phyloP scores from a whole-genome alignment of 1,284 basidiomycete genomes.

The Malassezia restricta region DNA sequence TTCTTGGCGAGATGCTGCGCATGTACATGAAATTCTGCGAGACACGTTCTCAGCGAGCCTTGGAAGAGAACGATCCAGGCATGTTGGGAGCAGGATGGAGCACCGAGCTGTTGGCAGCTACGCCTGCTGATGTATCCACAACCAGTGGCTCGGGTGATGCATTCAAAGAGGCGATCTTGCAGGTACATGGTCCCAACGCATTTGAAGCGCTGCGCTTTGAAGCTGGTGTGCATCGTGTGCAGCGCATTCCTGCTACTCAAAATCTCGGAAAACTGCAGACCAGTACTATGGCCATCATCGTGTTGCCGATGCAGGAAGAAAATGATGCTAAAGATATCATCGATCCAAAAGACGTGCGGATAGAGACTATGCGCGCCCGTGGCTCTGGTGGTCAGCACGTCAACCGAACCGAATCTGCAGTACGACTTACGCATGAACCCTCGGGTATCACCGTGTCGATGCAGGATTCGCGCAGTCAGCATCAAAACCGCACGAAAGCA shows the following conservation, averaged over 20 bases:
- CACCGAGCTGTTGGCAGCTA: constrained; percentile 29
- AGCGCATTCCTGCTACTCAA: constrained; percentile 83
- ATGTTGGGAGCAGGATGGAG: constrained; percentile 48
- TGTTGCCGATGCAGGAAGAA: constrained; percentile 43
- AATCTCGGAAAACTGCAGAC: constrained; percentile 77
- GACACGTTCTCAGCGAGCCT: constrained; percentile 20
- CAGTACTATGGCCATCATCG: constrained; percentile 66
- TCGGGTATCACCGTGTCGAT: constrained; percentile 91
- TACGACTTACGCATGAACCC: constrained; percentile 85
- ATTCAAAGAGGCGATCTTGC: constrained; percentile 69
- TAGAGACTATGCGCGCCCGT: constrained; percentile 85
- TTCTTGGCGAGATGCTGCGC: constrained; percentile 63
- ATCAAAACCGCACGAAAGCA: constrained; percentile 52
- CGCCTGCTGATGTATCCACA: constrained; percentile 30
- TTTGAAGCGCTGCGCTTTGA: constrained; percentile 76
- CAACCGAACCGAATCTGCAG: constrained; percentile 95
- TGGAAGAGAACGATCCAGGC: neutral
- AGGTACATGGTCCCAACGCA: constrained; percentile 63
- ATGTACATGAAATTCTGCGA: constrained; percentile 62
- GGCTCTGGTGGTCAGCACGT: constrained; percentile 99
- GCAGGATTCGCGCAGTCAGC: constrained; percentile 95
- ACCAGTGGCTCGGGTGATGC: constrained; percentile 15
- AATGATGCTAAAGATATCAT: constrained; percentile 51
- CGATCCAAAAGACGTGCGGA: constrained; percentile 70
- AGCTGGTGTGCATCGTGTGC: constrained; percentile 88